Evolutionary conservation across 495 filamentous ascomycete species (phyloP).

Genomic region (Pyrenula massariospora): DNA sequence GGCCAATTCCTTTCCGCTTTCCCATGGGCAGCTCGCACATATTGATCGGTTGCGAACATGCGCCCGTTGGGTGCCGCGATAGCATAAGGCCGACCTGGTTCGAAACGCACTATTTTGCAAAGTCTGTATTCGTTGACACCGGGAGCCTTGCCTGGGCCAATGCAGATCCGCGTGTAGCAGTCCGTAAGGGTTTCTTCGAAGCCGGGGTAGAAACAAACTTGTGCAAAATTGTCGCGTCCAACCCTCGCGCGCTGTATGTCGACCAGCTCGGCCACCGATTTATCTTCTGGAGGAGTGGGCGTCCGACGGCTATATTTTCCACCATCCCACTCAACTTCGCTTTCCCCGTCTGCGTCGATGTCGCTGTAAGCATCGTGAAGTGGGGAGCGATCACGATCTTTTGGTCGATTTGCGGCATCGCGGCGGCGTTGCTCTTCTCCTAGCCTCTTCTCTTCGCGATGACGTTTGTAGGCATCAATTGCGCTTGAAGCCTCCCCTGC

Average conservation of each 20-base stretch:
- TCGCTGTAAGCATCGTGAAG: conserved; percentile 36
- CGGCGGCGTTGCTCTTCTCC: conserved; percentile 60
- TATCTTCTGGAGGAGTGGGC: conserved; percentile 32
- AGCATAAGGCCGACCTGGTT: conserved; percentile 65
- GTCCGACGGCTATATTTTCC: conserved; percentile 14
- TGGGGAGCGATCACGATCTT: conserved; percentile 33
- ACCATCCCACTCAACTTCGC: conserved; percentile 66
- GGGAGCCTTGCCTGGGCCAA: conserved; percentile 58
- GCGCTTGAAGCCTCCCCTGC: conserved; percentile 66
- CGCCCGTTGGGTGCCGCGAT: conserved; percentile 60
- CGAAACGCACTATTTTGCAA: conserved; percentile 80
- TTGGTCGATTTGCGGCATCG: conserved; percentile 44
- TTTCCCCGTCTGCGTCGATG: conserved; percentile 62
- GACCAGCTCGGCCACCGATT: conserved; percentile 54
- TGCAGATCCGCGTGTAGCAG: conserved; percentile 71
- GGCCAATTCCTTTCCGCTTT: conserved; percentile 68
- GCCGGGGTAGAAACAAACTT: conserved; percentile 81
- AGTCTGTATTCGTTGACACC: conserved; percentile 70
- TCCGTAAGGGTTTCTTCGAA: conserved; percentile 69
- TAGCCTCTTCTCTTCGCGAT: conserved; percentile 68
- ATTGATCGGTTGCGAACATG: conserved; percentile 62
- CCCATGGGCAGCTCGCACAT: conserved; percentile 62
- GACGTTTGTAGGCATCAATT: conserved; percentile 73
- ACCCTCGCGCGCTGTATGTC: conserved; percentile 76
- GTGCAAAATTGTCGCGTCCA: conserved; percentile 67